Evolutionary conservation across 2,329 filamentous ascomycete genomes (phyloP).

Genomic region (Sordariomycetes sp.): DNA sequence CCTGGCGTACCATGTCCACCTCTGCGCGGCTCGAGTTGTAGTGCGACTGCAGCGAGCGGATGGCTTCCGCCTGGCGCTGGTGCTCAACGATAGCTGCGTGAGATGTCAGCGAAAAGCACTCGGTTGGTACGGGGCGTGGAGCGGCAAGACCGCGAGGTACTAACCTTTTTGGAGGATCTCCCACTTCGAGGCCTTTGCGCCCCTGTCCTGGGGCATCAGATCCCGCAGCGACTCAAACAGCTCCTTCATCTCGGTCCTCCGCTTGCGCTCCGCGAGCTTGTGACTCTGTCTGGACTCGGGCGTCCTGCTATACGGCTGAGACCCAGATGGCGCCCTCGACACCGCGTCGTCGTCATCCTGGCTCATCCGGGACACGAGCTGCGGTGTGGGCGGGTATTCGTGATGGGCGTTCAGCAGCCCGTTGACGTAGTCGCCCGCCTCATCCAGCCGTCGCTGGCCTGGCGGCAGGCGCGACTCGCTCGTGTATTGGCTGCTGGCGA

Average conservation of each 20-base stretch:
- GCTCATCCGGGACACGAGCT: slow-evolving; percentile 65
- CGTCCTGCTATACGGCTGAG: slow-evolving; percentile 70
- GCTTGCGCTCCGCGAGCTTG: slow-evolving; percentile 73
- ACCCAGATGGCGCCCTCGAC: slow-evolving; percentile 23
- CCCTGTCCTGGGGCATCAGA: slow-evolving; percentile 66
- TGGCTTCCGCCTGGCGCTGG: slow-evolving; percentile 36
- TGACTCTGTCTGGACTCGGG: slow-evolving; percentile 73
- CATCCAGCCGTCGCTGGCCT: slow-evolving; percentile 61
- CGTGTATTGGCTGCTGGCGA: slow-evolving; percentile 70
- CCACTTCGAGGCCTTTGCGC: slow-evolving; percentile 81
- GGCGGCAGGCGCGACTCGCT: slow-evolving; percentile 58
- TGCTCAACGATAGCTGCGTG: slow-evolving; percentile 47
- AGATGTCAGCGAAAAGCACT: not conserved
- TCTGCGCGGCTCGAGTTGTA: slow-evolving; percentile 27
- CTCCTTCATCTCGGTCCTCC: slow-evolving; percentile 79
- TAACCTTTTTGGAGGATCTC: slow-evolving; percentile 76
- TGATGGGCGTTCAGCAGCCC: slow-evolving; percentile 35
- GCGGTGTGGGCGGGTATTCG: slow-evolving; percentile 50
- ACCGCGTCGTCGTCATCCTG: slow-evolving; percentile 12
- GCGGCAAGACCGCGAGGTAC: slow-evolving; percentile 10
- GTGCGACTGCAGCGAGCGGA: slow-evolving; percentile 31
- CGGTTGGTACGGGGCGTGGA: not conserved
- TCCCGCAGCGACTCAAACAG: slow-evolving; percentile 71
- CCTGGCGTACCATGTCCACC: slow-evolving; percentile 32
- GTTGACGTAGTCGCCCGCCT: slow-evolving; percentile 34